Conservation (phyloP, 352 stramenopile species). For the Phytophthora colocasiae region DNA sequence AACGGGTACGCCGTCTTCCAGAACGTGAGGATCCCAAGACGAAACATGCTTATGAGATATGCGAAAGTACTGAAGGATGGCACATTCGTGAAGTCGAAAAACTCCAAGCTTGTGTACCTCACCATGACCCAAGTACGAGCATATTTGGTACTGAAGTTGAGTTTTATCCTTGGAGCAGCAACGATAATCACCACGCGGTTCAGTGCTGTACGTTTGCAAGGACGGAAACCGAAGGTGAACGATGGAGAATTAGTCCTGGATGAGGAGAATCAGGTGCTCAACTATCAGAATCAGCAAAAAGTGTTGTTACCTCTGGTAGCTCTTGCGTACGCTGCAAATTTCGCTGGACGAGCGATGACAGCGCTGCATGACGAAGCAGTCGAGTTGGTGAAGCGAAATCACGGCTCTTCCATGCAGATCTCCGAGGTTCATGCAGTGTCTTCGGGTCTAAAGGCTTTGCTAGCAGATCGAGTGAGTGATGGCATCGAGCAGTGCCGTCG, state of each 20-base stretch:
- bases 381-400: constrained; percentile 16
- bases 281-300: constrained; percentile 63
- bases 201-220: constrained; percentile 55
- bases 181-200: constrained; percentile 61
- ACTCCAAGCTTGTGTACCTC: constrained; percentile 68
- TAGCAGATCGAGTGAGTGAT: constrained; percentile 34
- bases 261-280: constrained; percentile 51
- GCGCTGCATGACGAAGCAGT: constrained; percentile 19
- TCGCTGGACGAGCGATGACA: constrained; percentile 23
- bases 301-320: constrained; percentile 47
- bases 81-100: constrained; percentile 61
- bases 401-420: constrained; percentile 10
- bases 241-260: constrained; percentile 31
- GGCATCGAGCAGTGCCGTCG: constrained; percentile 35
- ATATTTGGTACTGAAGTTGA: constrained; percentile 35
- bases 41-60: constrained; percentile 37
- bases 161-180: constrained; percentile 29
- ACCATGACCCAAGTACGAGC: constrained; percentile 60
- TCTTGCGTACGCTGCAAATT: constrained; percentile 34
- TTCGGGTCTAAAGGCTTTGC: constrained; percentile 30
- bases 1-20: constrained; percentile 35
- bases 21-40: constrained; percentile 26
- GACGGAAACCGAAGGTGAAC: constrained; percentile 27
- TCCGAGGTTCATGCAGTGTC: constrained; percentile 33
- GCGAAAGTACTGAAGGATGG: constrained; percentile 56